Percentiles rank a stretch among this genome's conserved stretches.
Evolutionary conservation across 352 stramenopile genomes (phyloP).

Genomic region (Pelagophyceae sp.): DNA sequence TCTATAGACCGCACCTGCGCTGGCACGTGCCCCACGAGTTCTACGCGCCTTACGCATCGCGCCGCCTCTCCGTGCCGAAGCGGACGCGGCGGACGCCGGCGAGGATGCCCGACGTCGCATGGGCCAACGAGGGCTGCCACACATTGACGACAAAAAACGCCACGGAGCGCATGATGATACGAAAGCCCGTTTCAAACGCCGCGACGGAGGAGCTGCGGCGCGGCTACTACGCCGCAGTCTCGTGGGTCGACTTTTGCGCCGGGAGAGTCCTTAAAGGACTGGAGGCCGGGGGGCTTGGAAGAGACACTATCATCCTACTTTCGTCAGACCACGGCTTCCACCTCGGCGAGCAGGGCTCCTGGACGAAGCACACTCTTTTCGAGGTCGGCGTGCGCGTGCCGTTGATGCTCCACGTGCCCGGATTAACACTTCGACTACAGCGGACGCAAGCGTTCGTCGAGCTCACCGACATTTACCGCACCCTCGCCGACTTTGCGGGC

Average conservation of each 20-base stretch:
- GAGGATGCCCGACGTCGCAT: slow-evolving; percentile 14
- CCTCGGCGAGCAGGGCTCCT: slow-evolving; percentile 25
- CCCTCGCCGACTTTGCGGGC: slow-evolving; percentile 23
- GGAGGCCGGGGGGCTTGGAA: not conserved
- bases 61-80: not conserved
- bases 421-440: no score
- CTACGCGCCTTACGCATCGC: not conserved
- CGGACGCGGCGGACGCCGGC: not conserved
- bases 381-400: slow-evolving; percentile 20
- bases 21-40: slow-evolving; percentile 22
- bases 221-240: slow-evolving; percentile 26
- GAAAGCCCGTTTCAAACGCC: not conserved
- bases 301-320: slow-evolving; percentile 25
- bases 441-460: slow-evolving; percentile 16
- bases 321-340: slow-evolving; percentile 28
- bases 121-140: slow-evolving; percentile 18
- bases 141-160: not conserved
- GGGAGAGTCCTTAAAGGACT: slow-evolving; percentile 13
- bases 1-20: slow-evolving; percentile 23
- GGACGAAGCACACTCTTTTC: slow-evolving; percentile 29
- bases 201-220: not conserved
- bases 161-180: not conserved
- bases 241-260: slow-evolving; percentile 23
- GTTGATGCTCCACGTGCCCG: slow-evolving; percentile 19
- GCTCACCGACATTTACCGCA: slow-evolving; percentile 24